A percentile compares a stretch with the other conserved stretches of the same genome.
Evolutionary conservation across 2,329 filamentous ascomycete genomes (phyloP).

Genomic region (Madurella fahalii): DNA sequence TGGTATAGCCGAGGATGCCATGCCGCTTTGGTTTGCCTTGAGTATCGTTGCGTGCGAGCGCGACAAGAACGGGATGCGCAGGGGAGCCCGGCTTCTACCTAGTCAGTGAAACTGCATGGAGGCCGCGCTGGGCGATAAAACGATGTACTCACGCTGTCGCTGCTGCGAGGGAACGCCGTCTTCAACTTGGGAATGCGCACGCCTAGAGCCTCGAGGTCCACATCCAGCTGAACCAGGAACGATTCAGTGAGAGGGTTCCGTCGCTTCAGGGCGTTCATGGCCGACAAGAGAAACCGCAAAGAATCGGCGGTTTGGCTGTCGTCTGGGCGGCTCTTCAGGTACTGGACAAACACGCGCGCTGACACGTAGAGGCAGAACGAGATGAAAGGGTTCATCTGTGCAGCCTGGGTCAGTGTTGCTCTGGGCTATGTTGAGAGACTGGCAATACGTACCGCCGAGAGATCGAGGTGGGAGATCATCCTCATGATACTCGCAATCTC

Average conservation of each 20-base stretch:
- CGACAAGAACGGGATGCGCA: background rate
- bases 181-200: constrained; percentile 56
- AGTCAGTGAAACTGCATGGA: constrained; percentile 15
- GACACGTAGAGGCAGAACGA: constrained; percentile 96
- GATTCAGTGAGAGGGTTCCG: constrained; percentile 91
- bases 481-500: constrained; percentile 95
- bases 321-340: constrained; percentile 87
- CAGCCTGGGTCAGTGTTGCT: background rate
- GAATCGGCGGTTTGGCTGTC: constrained; percentile 76
- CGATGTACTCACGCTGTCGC: constrained; percentile 44
- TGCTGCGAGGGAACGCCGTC: constrained; percentile 50
- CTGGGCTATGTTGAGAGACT: background rate
- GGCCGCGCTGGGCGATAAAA: background rate
- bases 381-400: constrained; percentile 89
- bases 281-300: constrained; percentile 82
- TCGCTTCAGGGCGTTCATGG: constrained; percentile 83
- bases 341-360: constrained; percentile 91
- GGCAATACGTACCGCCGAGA: constrained; percentile 62
- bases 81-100: constrained; percentile 18
- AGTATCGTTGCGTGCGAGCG: background rate
- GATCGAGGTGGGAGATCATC: constrained; percentile 85
- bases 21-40: background rate
- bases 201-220: constrained; percentile 76
- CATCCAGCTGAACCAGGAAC: constrained; percentile 87
- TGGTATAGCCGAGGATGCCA: constrained; percentile 36